Base-by-base conservation (phyloP, 495 filamentous ascomycete genomes). In the Jackrogersella minutella region DNA sequence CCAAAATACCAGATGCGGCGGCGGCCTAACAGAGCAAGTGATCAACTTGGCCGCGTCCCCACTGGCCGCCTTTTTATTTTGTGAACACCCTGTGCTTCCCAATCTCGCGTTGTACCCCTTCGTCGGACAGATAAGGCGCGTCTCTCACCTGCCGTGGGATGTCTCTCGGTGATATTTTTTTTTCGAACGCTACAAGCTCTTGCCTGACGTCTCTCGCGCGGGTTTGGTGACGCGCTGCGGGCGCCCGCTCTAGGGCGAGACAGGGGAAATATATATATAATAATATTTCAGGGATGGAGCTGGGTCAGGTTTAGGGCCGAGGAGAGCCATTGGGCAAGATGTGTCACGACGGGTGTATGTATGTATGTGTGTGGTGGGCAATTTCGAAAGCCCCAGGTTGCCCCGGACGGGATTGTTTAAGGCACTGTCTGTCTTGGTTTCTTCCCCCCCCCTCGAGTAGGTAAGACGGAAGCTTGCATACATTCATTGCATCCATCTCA, bases 391-490 rank as follows among this genome's bases (percentile, higher is more conserved):
- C 19, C 30, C 44, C 24, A 31, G 49, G 21, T 37, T 26, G 22
- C 47, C 47, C 21, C 28, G 53, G 22, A n/a, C 41, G 47, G 17
- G 47, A 49, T 68, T 46, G 52, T 40, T 26, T 62, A 40, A 39
- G 26, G 2, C 11, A 4, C 39, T 13, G 28, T 3, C n/a, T 54
- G 59, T 58, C 54, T 58, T 46, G 58, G 13, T 56, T 50, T 22
- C 7, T 56, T 30, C 57, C 11, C 13, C 30, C 44, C 2, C 16
- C 3, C 13, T 54, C 49, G 59, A 39, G 31, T 5, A 14, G n/a
- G n/a, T n/a, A n/a, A n/a, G n/a, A 40, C 63, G 65, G 65, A 49
- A 64, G 41, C 65, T 39, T 59, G 53, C 65, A 68, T 63, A 55
- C 33, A 50, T 54, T 44, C 58, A 47, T 62, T 52, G 40, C 22